Conservation (phyloP, 202 grass and related monocot species). For the Setaria italica region DNA sequence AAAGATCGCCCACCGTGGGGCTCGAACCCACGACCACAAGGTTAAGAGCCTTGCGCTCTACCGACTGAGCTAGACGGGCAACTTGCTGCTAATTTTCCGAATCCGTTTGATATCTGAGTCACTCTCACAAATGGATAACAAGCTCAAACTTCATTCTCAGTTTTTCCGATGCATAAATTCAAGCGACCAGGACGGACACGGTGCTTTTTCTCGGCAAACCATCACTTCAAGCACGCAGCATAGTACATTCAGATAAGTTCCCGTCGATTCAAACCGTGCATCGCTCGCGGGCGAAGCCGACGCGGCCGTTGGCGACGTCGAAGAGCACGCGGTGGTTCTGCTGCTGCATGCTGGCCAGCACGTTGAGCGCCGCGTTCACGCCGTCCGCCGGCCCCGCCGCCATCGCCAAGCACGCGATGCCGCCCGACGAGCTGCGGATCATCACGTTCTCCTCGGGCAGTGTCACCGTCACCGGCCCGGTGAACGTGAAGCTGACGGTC, state of each 20-base stretch:
- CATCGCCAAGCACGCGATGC: conserved; percentile 75
- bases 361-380: conserved; percentile 68
- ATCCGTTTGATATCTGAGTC: no score
- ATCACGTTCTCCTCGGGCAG: conserved; percentile 75
- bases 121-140: no score
- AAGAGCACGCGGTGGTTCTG: conserved; percentile 87
- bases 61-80: conserved; percentile 81
- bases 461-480: conserved; percentile 51
- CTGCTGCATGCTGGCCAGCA: conserved; percentile 85
- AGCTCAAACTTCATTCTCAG: no score
- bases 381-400: conserved; percentile 53
- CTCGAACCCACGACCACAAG: conserved; percentile 85
- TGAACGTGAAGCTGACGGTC: conserved; percentile 54
- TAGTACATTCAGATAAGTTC: neutral
- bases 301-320: conserved; percentile 59
- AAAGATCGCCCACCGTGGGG: conserved; percentile 64
- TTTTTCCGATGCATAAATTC: neutral
- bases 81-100: no score
- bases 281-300: conserved; percentile 75
- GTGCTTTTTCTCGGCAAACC: no score
- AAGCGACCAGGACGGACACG: neutral
- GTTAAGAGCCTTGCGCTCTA: conserved; percentile 91
- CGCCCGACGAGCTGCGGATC: conserved; percentile 62
- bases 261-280: conserved; percentile 47
- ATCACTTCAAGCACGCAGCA: neutral